phyloP scores from a whole-genome alignment of 192 early-diverging fungal genomes.

The Coemansia sp. region DNA sequence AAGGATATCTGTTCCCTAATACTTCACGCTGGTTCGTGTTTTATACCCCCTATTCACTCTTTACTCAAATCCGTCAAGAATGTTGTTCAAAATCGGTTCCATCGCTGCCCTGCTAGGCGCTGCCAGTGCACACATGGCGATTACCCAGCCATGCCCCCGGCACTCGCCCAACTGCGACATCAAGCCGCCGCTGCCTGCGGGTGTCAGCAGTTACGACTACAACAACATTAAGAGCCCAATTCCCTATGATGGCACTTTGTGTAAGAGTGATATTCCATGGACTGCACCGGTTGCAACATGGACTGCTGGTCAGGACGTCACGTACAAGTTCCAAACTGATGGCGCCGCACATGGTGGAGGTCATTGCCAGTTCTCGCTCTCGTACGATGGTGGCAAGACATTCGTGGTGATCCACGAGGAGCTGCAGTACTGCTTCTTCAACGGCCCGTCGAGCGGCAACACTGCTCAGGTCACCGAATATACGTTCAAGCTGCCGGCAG shows the following conservation, averaged over 20 bases:
- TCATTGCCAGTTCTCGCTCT: constrained; percentile 59
- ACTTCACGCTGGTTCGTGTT: no score
- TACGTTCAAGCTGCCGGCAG: constrained; percentile 56
- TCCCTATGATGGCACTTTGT: constrained; percentile 1
- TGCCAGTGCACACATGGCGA: constrained; percentile 19
- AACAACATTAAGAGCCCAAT: not conserved
- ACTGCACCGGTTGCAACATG: constrained; percentile 33
- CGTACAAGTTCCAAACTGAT: constrained; percentile 30
- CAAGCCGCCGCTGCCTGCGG: constrained; percentile 14
- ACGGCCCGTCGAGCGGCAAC: constrained; percentile 11
- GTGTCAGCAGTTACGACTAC: not conserved
- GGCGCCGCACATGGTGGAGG: constrained; percentile 52
- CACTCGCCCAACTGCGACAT: constrained; percentile 28
- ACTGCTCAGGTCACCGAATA: constrained; percentile 14
- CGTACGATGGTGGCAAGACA: constrained; percentile 42
- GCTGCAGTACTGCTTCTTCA: constrained; percentile 34
- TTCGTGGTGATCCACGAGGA: constrained; percentile 57
- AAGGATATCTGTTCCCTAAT: no score
- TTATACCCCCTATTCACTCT: no score
- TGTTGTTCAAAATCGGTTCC: constrained; percentile 5
- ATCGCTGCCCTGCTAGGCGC: constrained; percentile 7
- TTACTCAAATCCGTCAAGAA: not conserved
- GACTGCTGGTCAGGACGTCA: constrained; percentile 37
- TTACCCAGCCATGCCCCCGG: constrained; percentile 34
- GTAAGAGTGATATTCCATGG: constrained; percentile 13